These are phyloP conservation scores for Termitomyces eurrhizus DNA, from an alignment of 768 basidiomycete genomes.

Conservation along the genomic window DNA sequence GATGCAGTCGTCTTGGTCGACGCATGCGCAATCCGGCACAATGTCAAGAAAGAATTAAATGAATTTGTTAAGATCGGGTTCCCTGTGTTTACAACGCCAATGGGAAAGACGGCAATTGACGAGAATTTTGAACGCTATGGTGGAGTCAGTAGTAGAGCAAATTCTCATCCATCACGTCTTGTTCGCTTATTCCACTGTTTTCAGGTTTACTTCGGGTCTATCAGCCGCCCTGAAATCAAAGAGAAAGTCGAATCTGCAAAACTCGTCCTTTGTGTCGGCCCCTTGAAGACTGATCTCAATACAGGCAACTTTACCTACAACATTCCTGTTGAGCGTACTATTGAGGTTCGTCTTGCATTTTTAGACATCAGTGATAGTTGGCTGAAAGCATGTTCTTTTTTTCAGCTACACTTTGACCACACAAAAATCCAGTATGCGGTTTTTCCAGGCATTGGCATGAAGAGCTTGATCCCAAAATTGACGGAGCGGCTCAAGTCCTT, in stretches of 20 bases:
- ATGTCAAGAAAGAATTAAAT: slow-evolving; percentile 55
- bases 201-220: slow-evolving; percentile 73
- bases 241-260: slow-evolving; percentile 72
- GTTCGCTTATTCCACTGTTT: background rate
- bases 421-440: slow-evolving; percentile 20
- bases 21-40: slow-evolving; percentile 74
- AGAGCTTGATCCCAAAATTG: slow-evolving; percentile 67
- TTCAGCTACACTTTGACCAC: slow-evolving; percentile 66
- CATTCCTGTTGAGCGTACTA: slow-evolving; percentile 50
- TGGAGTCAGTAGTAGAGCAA: slow-evolving; percentile 54
- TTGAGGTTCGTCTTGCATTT: slow-evolving; percentile 52
- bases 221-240: slow-evolving; percentile 63
- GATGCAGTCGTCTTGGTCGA: slow-evolving; percentile 78
- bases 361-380: background rate
- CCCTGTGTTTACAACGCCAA: slow-evolving; percentile 71
- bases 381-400: slow-evolving; percentile 1
- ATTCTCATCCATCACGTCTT: background rate
- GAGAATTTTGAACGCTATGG: slow-evolving; percentile 74
- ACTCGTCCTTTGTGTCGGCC: slow-evolving; percentile 70
- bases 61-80: slow-evolving; percentile 68
- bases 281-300: slow-evolving; percentile 77
- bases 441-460: slow-evolving; percentile 72
- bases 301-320: slow-evolving; percentile 83
- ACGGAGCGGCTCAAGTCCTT: slow-evolving; percentile 48
- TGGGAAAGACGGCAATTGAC: slow-evolving; percentile 75